A percentile compares a stretch with the other conserved stretches of the same genome.
phyloP scores from a whole-genome alignment of 768 basidiomycete genomes.

The Terana coerulea region DNA sequence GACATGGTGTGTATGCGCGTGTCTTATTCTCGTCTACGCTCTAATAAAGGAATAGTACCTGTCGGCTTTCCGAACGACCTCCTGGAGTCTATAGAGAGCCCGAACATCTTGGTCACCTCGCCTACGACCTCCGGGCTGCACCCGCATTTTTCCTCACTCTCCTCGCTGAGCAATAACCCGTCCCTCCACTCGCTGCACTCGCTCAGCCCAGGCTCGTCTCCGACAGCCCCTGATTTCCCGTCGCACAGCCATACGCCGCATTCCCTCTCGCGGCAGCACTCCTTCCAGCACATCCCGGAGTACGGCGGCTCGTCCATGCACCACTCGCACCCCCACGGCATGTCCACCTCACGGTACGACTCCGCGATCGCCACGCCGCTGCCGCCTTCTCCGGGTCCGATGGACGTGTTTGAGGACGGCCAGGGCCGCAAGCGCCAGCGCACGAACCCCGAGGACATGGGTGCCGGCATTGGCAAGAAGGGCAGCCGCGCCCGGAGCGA shows the following conservation, averaged over 20 bases:
- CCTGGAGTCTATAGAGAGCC: constrained; percentile 46
- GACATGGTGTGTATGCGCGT: constrained; percentile 38
- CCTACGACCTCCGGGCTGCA: constrained; percentile 42
- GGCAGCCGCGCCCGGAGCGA: constrained; percentile 58
- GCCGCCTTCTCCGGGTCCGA: constrained; percentile 30
- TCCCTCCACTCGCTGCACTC: constrained; percentile 43
- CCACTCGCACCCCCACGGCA: constrained; percentile 14
- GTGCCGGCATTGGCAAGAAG: constrained; percentile 17
- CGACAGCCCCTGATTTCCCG: constrained; percentile 46
- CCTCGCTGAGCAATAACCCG: constrained; percentile 34
- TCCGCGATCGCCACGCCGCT: constrained; percentile 24
- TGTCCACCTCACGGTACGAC: constrained; percentile 26
- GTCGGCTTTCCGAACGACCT: constrained; percentile 44
- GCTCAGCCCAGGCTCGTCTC: constrained; percentile 48
- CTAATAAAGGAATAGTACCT: constrained; percentile 22
- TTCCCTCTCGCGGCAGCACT: constrained; percentile 54
- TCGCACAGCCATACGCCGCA: constrained; percentile 36
- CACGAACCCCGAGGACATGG: constrained; percentile 23
- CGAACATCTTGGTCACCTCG: constrained; percentile 73
- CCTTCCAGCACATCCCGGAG: constrained; percentile 52
- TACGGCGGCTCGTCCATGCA: constrained; percentile 10
- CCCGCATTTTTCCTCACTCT: constrained; percentile 31
- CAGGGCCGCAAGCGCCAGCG: constrained; percentile 48
- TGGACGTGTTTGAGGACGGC: constrained; percentile 28
- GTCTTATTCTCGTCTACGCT: constrained; percentile 1